Base-by-base conservation (phyloP, 2,329 filamentous ascomycete genomes). In the Fusarium piperis region DNA sequence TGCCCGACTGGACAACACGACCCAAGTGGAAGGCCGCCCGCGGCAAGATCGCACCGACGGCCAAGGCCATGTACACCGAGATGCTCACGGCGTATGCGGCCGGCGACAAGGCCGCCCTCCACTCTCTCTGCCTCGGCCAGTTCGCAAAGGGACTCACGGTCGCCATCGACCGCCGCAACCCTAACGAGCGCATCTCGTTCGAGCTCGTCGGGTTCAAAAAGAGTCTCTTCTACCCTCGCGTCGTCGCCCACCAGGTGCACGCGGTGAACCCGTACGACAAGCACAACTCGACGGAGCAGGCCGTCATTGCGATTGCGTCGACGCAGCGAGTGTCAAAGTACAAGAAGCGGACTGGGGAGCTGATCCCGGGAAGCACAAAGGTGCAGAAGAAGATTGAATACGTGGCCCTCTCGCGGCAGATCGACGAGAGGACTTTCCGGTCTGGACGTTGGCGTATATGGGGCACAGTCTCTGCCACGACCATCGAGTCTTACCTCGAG, bases 51-150 rank as follows among this genome's bases (percentile, higher is more conserved):
- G 78, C 84, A 10, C 85, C 88, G 2, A 84, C 85, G 1, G 91
- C 90, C 33, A 85, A 88, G 74, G 85, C 83, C 20, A 82, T 92
- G 75, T 90, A 93, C 79, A 81, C 83, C 59, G 81, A 87, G 71
- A 88, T 93, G 84, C 89, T 90, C 73, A 84, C 85, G 64, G 88
- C 88, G 6, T 86, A 92, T 56, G 91, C 91, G 8, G 80, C 81
- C 3, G 89, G 88, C 65, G 88, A 92, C 81, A 81, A 83, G 71
- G 71, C 76, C 3, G 81, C 84, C 6, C 81, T 93, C 28, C 80
- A 84, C 51, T 79, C 80, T 30, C 79, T 92, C 52, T 92, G 91
- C 81, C 80, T 85, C 23, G 79, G 83, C 33, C 84, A 85, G 26
- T 83, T 92, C 48, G 83, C 82, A 70, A 78, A 83, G 48, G 84